These are phyloP conservation scores for Nectriaceae sp. DNA, from an alignment of 2,329 filamentous ascomycete species.

Conservation along the genomic window DNA sequence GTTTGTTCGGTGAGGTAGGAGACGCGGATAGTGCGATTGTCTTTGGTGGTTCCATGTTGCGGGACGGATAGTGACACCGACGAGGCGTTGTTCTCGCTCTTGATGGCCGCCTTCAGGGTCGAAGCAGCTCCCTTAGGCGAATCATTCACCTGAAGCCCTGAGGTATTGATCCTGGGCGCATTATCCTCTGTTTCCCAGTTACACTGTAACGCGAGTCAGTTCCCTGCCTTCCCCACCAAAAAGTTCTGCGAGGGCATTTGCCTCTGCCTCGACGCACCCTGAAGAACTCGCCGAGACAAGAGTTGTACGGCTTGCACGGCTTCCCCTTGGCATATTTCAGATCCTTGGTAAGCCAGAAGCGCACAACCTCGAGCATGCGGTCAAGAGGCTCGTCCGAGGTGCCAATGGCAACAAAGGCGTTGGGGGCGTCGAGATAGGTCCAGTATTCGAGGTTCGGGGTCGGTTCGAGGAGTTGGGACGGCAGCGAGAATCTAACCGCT, in stretches of 20 bases:
- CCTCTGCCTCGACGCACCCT: constrained; percentile 59
- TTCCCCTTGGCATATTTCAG: constrained; percentile 98
- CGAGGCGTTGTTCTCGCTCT: constrained; percentile 47
- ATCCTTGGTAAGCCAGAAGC: constrained; percentile 99
- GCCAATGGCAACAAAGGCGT: constrained; percentile 81
- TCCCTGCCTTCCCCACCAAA: not conserved
- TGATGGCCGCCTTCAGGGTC: constrained; percentile 48
- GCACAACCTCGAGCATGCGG: constrained; percentile 90
- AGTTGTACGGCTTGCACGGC: constrained; percentile 99
- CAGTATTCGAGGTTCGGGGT: constrained; percentile 98
- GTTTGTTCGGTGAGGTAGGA: constrained; percentile 98
- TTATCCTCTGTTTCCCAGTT: constrained; percentile 92
- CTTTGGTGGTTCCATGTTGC: constrained; percentile 45
- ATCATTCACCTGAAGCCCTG: constrained; percentile 38
- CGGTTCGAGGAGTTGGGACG: constrained; percentile 92
- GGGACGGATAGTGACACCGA: constrained; percentile 54
- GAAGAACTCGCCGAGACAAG: constrained; percentile 95
- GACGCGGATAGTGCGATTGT: constrained; percentile 66
- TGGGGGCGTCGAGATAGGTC: constrained; percentile 95
- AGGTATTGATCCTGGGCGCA: constrained; percentile 64
- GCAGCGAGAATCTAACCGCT: constrained; percentile 91
- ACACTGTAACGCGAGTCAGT: constrained; percentile 57
- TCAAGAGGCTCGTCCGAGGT: constrained; percentile 90
- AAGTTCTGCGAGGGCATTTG: not conserved
- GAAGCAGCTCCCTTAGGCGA: constrained; percentile 46